Conservation (phyloP, 768 basidiomycete species). For the Pleurotus tuber-regium region DNA sequence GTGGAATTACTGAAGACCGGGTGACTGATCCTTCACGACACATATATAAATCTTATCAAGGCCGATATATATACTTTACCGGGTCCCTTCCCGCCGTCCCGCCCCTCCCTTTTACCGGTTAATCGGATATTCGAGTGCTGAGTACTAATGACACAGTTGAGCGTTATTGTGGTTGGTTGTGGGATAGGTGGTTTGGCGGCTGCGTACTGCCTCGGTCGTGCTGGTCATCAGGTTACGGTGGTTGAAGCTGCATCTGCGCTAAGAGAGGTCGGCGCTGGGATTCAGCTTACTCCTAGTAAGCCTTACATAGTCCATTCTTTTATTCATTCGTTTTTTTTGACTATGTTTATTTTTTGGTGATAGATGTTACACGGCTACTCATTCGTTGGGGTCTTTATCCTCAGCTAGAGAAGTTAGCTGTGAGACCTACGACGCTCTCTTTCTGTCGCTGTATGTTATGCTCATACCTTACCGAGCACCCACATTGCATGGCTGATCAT, state of each 20-base stretch:
- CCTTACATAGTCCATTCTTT: too few relatives aligned
- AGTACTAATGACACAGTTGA: too few relatives aligned
- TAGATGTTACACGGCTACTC: slow-evolving; percentile 40
- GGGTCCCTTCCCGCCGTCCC: too few relatives aligned
- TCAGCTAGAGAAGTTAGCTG: slow-evolving; percentile 30
- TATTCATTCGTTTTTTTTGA: neutral
- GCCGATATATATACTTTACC: too few relatives aligned
- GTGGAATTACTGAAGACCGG: too few relatives aligned
- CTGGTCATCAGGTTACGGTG: slow-evolving; percentile 46
- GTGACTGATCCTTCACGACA: too few relatives aligned
- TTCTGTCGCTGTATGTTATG: slow-evolving; percentile 37
- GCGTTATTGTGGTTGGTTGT: slow-evolving; percentile 43
- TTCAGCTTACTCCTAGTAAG: slow-evolving; percentile 35
- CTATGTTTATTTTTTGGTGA: neutral
- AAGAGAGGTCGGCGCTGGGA: slow-evolving; percentile 48
- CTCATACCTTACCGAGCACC: neutral
- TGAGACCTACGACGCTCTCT: slow-evolving; percentile 35
- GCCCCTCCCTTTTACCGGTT: too few relatives aligned
- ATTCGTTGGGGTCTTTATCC: slow-evolving; percentile 47
- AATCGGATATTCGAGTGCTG: too few relatives aligned
- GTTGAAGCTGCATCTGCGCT: slow-evolving; percentile 37
- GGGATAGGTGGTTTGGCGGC: slow-evolving; percentile 47
- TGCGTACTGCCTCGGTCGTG: slow-evolving; percentile 39
- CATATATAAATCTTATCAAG: too few relatives aligned
- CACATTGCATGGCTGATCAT: slow-evolving; percentile 17